Percentiles rank a stretch among this genome's conserved stretches.
Conservation (phyloP, 768 basidiomycete species). For the Mycena leptocephala region DNA sequence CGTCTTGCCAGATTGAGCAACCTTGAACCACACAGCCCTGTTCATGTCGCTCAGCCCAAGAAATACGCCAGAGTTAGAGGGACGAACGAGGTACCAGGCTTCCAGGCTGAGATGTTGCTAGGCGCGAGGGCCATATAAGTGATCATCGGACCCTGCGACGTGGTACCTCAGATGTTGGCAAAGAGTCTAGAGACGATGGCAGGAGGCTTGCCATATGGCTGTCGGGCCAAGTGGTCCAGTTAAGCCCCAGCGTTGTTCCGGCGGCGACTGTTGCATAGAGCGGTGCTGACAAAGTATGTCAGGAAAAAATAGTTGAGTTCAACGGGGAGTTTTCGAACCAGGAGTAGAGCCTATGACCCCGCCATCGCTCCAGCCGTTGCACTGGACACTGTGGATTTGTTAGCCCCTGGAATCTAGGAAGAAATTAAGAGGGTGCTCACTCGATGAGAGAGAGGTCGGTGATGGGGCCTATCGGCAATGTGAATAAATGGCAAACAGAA, state of each 20-base stretch:
- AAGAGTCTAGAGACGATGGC: neutral
- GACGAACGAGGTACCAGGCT: slow-evolving; percentile 56
- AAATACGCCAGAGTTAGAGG: neutral
- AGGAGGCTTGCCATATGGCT: slow-evolving; percentile 45
- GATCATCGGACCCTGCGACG: slow-evolving; percentile 57
- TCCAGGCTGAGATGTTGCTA: slow-evolving; percentile 60
- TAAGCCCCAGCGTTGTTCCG: slow-evolving; percentile 55
- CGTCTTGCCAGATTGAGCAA: slow-evolving; percentile 62
- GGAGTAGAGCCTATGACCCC: slow-evolving; percentile 53
- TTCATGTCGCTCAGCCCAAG: neutral
- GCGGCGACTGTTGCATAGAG: slow-evolving; percentile 59
- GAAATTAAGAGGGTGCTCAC: neutral
- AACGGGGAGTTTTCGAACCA: neutral
- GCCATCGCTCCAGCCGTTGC: slow-evolving; percentile 48
- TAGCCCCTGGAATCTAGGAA: neutral
- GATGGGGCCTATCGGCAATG: neutral
- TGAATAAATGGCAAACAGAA: neutral
- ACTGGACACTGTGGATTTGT: slow-evolving; percentile 41
- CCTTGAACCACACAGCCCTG: slow-evolving; percentile 68
- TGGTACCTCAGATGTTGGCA: neutral
- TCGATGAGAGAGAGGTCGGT: slow-evolving; percentile 16
- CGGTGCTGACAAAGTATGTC: slow-evolving; percentile 40
- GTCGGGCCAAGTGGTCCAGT: slow-evolving; percentile 60
- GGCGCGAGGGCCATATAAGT: slow-evolving; percentile 66
- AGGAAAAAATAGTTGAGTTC: neutral